Conservation (phyloP, 805 yeast species). For the Metschnikowia proteae region DNA sequence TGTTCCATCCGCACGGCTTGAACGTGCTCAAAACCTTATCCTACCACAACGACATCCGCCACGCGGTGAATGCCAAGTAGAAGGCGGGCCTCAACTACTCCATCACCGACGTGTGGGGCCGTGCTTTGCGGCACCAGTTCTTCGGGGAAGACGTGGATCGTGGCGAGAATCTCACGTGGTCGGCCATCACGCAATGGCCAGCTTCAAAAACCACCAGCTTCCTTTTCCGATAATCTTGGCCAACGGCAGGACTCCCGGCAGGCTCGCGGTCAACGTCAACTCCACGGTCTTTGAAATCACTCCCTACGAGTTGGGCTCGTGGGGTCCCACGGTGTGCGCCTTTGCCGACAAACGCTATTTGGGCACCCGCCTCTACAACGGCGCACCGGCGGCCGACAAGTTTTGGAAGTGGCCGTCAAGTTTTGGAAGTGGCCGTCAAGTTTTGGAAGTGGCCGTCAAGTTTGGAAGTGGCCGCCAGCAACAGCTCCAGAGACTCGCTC, state of each 20-base stretch:
- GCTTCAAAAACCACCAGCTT: slow-evolving; percentile 41
- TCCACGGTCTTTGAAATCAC: slow-evolving; percentile 53
- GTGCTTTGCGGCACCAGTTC: slow-evolving; percentile 17
- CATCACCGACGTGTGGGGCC: slow-evolving; percentile 20
- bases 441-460: too few relatives aligned
- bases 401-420: too few relatives aligned
- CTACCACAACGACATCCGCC: slow-evolving; percentile 11
- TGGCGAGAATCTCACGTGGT: slow-evolving; percentile 22
- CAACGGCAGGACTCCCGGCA: slow-evolving; percentile 61
- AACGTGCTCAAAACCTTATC: slow-evolving; percentile 47
- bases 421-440: too few relatives aligned
- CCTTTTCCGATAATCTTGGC: slow-evolving; percentile 70
- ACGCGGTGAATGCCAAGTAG: slow-evolving; percentile 12
- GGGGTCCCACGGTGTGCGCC: slow-evolving; percentile 37
- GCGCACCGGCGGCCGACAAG: slow-evolving; percentile 7
- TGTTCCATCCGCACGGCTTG: slow-evolving; percentile 60
- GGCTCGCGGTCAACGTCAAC: slow-evolving; percentile 52
- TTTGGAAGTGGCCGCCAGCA: too few relatives aligned
- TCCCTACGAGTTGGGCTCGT: slow-evolving; percentile 40
- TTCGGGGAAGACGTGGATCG: slow-evolving; percentile 11
- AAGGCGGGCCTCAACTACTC: slow-evolving; percentile 15
- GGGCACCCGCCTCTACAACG: slow-evolving; percentile 27
- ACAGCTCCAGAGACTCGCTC: too few relatives aligned
- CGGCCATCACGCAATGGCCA: slow-evolving; percentile 21
- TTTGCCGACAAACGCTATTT: slow-evolving; percentile 30